Base-by-base conservation (phyloP, 2,329 filamentous ascomycete species). In the Xylariaceae sp. region DNA sequence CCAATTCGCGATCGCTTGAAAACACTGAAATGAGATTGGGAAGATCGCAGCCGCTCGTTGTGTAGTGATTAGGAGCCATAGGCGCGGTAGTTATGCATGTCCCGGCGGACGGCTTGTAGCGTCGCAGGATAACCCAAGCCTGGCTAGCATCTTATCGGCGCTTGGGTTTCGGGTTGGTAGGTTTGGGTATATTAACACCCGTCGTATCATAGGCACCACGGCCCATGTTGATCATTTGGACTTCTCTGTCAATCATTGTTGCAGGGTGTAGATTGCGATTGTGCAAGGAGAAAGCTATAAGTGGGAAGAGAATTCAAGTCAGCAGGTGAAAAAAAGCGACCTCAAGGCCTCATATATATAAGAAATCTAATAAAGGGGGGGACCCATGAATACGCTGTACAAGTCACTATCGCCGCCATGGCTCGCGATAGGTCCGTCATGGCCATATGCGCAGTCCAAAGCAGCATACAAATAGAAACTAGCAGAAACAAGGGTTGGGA, bases 121-220 rank as follows among this genome's bases (percentile, higher is more conserved):
- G 18, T 54, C 48, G 55, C 48, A 26, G 23, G 9, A 53, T 51
- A 50, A 56, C 40, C 44, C 47, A 44, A 46, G 10, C 18, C 12
- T 26, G 52, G 48, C 21, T 37, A 55, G n/a, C n/a, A n/a, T n/a
- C 54, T 71, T 71, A 72, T 67, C 54, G 65, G 40, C 69, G 70
- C 69, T 70, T 70, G 18, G 70, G 69, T 52, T 64, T 64, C 45
- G 69, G 68, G 29, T n/a, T n/a, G n/a, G 70, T 69, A 53, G 70
- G 70, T 64, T 72, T 72, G 43, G 70, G 69, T 41, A 71, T 72
- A 41, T 69, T 69, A 42, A 71, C 69, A 57, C 70, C 70, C 45
- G 70, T 72, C 56, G 70, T 72, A 56, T 72, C 70, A 44, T 72
- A 72, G 59, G 70, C 70, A 45, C 70, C 70, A 43, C 70, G 70